These are phyloP conservation scores for Sporothrix brunneoviolacea DNA, from an alignment of 2,329 filamentous ascomycete genomes.

Conservation along the genomic window DNA sequence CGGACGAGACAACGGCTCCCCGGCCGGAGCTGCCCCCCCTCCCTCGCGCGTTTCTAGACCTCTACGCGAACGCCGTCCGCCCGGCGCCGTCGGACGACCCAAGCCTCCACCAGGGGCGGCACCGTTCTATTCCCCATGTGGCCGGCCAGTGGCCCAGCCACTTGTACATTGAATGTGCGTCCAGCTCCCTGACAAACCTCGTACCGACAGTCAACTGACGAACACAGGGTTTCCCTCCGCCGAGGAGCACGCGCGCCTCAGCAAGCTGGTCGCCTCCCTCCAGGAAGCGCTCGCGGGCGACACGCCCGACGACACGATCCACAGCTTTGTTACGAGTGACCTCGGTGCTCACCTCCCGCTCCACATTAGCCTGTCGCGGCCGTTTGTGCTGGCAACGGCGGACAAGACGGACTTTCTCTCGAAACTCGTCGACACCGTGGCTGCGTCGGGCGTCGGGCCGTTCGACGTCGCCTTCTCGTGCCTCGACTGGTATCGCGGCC, in stretches of 20 bases:
- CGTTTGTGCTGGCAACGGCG: slow-evolving; percentile 67
- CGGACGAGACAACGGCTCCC: background rate
- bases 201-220: background rate
- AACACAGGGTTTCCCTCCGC: slow-evolving; percentile 46
- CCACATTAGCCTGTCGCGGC: slow-evolving; percentile 84
- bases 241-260: slow-evolving; percentile 42
- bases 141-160: slow-evolving; percentile 90
- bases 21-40: slow-evolving; percentile 57
- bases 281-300: slow-evolving; percentile 25
- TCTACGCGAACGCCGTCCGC: slow-evolving; percentile 79
- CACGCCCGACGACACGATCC: slow-evolving; percentile 33
- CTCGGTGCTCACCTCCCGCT: slow-evolving; percentile 72
- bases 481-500: slow-evolving; percentile 46
- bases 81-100: slow-evolving; percentile 76
- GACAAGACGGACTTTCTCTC: slow-evolving; percentile 63
- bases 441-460: slow-evolving; percentile 17
- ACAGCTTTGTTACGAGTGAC: slow-evolving; percentile 68
- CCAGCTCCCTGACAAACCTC: background rate
- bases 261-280: slow-evolving; percentile 34
- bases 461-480: slow-evolving; percentile 35
- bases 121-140: slow-evolving; percentile 74
- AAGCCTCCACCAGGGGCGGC: slow-evolving; percentile 75
- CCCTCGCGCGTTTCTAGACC: slow-evolving; percentile 74
- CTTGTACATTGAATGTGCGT: slow-evolving; percentile 85
- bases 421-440: slow-evolving; percentile 40